A percentile compares a stretch with the other conserved stretches of the same genome.
Evolutionary conservation across 164 flowering plant genomes (phyloP).

Genomic region (Amborella trichopoda): DNA sequence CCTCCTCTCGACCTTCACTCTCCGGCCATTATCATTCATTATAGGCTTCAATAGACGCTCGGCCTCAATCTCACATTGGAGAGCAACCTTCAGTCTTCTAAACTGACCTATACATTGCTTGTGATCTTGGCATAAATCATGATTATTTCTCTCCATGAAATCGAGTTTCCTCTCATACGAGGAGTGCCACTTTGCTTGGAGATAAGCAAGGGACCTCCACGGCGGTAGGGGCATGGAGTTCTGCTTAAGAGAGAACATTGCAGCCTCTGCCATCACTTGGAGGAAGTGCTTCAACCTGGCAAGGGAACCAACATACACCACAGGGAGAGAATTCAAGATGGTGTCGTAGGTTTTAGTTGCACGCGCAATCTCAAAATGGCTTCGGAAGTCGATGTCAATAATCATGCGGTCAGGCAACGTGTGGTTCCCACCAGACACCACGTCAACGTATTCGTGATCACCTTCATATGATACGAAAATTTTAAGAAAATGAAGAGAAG

Average conservation of each 20-base stretch:
- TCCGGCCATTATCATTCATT: constrained; percentile 27
- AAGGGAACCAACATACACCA: constrained; percentile 57
- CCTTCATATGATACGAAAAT: constrained; percentile 27
- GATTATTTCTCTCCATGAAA: constrained; percentile 16
- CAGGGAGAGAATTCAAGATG: constrained; percentile 63
- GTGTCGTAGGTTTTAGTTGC: constrained; percentile 72
- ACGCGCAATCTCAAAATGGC: constrained; percentile 96
- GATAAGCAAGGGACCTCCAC: constrained; percentile 84
- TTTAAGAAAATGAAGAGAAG: background rate
- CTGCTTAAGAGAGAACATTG: constrained; percentile 67
- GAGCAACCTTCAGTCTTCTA: constrained; percentile 39
- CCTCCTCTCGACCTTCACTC: constrained; percentile 39
- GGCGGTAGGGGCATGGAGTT: constrained; percentile 98
- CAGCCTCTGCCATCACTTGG: constrained; percentile 84
- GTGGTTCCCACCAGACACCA: constrained; percentile 21
- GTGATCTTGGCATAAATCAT: constrained; percentile 16
- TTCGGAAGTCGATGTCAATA: constrained; percentile 72
- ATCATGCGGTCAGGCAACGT: constrained; percentile 58
- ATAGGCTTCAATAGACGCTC: constrained; percentile 43
- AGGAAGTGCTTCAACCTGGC: constrained; percentile 57
- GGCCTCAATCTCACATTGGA: constrained; percentile 40
- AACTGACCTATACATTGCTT: constrained; percentile 57
- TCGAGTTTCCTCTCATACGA: constrained; percentile 32
- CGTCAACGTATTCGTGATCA: constrained; percentile 86
- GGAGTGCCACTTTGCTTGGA: constrained; percentile 87